These are phyloP conservation scores for Fonsecaea multimorphosa DNA, from an alignment of 2,329 filamentous ascomycete genomes.

Conservation along the genomic window DNA sequence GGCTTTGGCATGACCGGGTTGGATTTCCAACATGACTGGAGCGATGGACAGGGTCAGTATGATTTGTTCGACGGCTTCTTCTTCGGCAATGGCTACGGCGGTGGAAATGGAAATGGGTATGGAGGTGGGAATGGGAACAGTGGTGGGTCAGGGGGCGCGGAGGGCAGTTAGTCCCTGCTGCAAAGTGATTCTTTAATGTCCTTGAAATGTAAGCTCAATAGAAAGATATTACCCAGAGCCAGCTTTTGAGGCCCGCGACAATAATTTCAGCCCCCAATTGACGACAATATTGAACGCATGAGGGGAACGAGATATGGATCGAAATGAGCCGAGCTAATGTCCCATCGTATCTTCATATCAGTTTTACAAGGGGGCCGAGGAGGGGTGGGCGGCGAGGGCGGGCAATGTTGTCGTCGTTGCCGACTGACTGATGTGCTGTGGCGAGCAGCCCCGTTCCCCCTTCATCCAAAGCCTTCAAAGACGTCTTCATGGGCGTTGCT, in stretches of 20 bases:
- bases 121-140: conserved; percentile 9
- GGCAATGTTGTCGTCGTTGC: too few species aligned
- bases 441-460: background rate
- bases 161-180: background rate
- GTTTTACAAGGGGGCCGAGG: too few species aligned
- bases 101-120: conserved; percentile 16
- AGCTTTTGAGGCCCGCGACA: too few species aligned
- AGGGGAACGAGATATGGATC: too few species aligned
- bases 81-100: conserved; percentile 52
- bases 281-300: too few species aligned
- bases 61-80: conserved; percentile 63
- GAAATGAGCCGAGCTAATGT: too few species aligned
- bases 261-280: too few species aligned
- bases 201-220: too few species aligned
- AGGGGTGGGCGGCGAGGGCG: too few species aligned
- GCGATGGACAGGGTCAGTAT: conserved; percentile 50
- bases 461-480: conserved; percentile 45
- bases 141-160: background rate
- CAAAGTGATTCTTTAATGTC: background rate
- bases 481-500: conserved; percentile 44
- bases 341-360: too few species aligned
- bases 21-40: conserved; percentile 55
- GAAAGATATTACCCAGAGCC: too few species aligned
- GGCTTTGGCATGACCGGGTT: conserved; percentile 50
- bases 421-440: too few species aligned